Percentiles rank a stretch among this genome's conserved stretches.
Evolutionary conservation across 202 grass and related monocot species (phyloP).

Genomic region (Brachypodium distachyon): DNA sequence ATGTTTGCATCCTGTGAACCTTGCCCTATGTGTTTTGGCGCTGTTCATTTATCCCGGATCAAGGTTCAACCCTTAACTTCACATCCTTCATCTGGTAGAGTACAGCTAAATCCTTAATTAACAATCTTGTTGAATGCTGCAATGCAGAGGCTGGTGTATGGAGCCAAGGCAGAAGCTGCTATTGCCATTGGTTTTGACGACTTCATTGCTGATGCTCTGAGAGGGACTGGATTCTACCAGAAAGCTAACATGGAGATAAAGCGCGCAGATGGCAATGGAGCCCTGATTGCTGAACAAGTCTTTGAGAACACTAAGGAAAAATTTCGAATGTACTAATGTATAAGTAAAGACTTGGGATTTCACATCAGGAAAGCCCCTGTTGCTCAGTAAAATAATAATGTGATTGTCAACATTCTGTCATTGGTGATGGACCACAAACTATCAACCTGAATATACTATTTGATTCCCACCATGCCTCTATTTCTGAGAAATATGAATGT

Average conservation of each 20-base stretch:
- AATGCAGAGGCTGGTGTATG: conserved; percentile 81
- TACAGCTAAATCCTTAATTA: not conserved
- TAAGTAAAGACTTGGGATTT: conserved; percentile 21
- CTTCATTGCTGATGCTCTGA: conserved; percentile 62
- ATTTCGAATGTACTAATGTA: conserved; percentile 42
- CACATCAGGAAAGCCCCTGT: conserved; percentile 18
- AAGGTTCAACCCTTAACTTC: conserved; percentile 39
- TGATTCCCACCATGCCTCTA: not conserved
- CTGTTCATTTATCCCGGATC: conserved; percentile 63
- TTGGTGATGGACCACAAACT: not conserved
- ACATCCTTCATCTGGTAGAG: not conserved
- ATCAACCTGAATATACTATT: conserved; percentile 8
- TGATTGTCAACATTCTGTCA: not conserved
- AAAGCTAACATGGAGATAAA: conserved; percentile 71
- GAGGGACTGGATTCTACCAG: conserved; percentile 66
- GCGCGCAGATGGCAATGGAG: conserved; percentile 49
- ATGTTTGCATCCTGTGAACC: conserved; percentile 82
- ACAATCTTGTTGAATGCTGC: not conserved
- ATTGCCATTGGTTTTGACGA: conserved; percentile 65
- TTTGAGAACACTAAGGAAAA: conserved; percentile 70
- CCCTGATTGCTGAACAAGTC: conserved; percentile 60
- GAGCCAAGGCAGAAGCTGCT: conserved; percentile 90
- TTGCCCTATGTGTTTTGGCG: conserved; percentile 83
- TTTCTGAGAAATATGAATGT: not conserved
- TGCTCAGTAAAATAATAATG: conserved; percentile 26